Conservation (phyloP, 176 grass and related monocot species). For the Eleusine coracana region DNA sequence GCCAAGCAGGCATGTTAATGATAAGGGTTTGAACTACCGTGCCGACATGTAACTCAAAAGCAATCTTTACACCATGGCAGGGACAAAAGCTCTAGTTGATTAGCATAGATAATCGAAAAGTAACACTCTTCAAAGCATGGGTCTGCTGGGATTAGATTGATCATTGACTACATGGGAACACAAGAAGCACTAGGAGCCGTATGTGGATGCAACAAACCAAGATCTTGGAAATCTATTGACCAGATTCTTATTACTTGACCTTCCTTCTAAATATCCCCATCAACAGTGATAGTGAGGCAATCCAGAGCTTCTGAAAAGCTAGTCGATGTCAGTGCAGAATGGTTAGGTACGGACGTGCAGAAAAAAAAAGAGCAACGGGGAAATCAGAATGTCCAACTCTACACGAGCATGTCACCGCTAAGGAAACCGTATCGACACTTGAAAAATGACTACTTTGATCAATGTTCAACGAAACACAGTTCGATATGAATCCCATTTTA, state of each 20-base stretch:
- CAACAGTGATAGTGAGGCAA: background rate
- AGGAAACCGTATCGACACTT: slow-evolving; percentile 2
- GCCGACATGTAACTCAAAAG: background rate
- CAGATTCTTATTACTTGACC: slow-evolving; percentile 12
- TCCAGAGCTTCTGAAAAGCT: background rate
- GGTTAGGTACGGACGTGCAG: background rate
- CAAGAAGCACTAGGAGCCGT: background rate
- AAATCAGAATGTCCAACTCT: background rate
- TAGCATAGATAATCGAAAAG: background rate
- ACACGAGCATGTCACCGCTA: background rate
- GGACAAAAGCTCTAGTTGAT: background rate
- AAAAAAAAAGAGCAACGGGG: background rate
- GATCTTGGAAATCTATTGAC: slow-evolving; percentile 1
- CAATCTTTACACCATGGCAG: slow-evolving; percentile 14
- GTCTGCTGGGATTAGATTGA: background rate
- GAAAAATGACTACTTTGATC: background rate
- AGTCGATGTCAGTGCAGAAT: background rate
- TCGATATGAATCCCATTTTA: background rate
- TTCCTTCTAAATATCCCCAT: background rate
- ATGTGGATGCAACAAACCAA: slow-evolving; percentile 17
- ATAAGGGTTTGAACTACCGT: background rate
- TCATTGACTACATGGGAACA: slow-evolving; percentile 33
- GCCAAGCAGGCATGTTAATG: background rate
- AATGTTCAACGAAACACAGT: background rate
- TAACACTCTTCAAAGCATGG: slow-evolving; percentile 11